These are phyloP conservation scores for Solidago caesia DNA, from an alignment of 129 eudicot genomes.

Conservation along the genomic window DNA sequence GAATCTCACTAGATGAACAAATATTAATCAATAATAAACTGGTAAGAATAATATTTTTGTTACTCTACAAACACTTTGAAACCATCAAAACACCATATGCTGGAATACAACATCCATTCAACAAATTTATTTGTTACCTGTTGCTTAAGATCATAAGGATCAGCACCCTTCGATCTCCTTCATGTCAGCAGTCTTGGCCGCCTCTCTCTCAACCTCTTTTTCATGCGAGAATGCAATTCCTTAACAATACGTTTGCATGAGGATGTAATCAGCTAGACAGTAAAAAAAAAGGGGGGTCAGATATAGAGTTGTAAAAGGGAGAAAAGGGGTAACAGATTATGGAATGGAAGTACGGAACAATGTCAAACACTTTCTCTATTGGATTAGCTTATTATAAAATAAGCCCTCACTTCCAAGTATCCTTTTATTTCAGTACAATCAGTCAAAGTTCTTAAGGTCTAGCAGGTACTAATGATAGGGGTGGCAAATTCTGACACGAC, in stretches of 20 bases:
- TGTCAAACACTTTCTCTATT: too few relatives aligned
- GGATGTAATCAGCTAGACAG: slow-evolving; percentile 22
- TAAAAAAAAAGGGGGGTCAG: too few relatives aligned
- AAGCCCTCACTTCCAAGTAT: not conserved
- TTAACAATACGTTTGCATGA: slow-evolving; percentile 89
- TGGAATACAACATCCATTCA: not conserved
- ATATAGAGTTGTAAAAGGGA: too few relatives aligned
- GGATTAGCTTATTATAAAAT: not conserved
- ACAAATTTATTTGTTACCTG: slow-evolving; percentile 50
- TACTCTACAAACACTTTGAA: slow-evolving; percentile 11
- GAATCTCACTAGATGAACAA: not conserved
- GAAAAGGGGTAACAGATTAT: too few relatives aligned
- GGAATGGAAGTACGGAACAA: too few relatives aligned
- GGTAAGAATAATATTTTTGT: not conserved
- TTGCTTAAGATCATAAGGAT: slow-evolving; percentile 93
- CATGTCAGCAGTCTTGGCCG: slow-evolving; percentile 91
- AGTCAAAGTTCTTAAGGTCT: too few relatives aligned
- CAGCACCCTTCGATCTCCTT: slow-evolving; percentile 73
- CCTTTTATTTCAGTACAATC: not conserved
- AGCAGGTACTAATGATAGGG: too few relatives aligned
- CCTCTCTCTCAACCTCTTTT: slow-evolving; percentile 92
- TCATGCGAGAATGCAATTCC: slow-evolving; percentile 74
- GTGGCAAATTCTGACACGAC: too few relatives aligned
- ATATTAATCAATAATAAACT: not conserved
- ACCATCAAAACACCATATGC: slow-evolving; percentile 1